These are phyloP conservation scores for Pseudocercospora eumusae DNA, from an alignment of 2,329 filamentous ascomycete genomes.

Conservation along the genomic window DNA sequence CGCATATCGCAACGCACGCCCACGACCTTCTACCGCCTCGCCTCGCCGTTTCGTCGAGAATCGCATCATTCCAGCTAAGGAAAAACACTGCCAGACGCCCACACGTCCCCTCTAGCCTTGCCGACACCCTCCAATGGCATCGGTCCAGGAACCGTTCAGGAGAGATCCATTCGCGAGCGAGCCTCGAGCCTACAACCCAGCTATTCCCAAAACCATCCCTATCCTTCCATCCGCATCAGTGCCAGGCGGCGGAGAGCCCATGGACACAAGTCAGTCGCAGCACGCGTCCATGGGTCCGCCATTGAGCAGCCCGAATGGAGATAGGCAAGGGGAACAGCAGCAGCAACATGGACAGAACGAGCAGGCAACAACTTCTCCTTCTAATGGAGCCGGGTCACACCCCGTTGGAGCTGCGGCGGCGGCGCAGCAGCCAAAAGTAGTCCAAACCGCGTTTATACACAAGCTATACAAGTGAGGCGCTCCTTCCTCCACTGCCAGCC, in stretches of 20 bases:
- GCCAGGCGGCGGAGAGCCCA: constrained; percentile 29
- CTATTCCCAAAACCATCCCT: constrained; percentile 34
- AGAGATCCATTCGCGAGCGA: constrained; percentile 38
- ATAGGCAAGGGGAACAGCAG: constrained; percentile 28
- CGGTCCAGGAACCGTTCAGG: constrained; percentile 45
- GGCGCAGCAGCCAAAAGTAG: constrained; percentile 92
- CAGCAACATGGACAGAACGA: constrained; percentile 28
- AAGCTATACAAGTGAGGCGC: constrained; percentile 89
- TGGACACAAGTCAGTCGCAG: constrained; percentile 36
- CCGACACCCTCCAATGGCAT: constrained; percentile 42
- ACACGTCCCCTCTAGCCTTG: not conserved
- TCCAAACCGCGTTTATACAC: constrained; percentile 98
- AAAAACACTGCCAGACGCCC: not conserved
- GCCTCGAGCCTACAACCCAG: constrained; percentile 26
- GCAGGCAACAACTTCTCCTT: constrained; percentile 19
- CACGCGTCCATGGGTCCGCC: constrained; percentile 36
- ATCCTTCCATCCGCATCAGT: constrained; percentile 36
- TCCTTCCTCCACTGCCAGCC: not conserved
- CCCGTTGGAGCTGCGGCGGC: constrained; percentile 65
- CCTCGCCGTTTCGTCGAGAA: not conserved
- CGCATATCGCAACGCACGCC: constrained; percentile 1
- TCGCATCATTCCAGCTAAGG: not conserved
- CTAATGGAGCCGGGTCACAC: constrained; percentile 47
- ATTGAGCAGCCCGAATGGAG: constrained; percentile 34
- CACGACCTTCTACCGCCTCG: not conserved